Evolutionary conservation across 1,284 basidiomycete genomes (phyloP), one percentile per base, ranked within the genome.

Genomic region (Clitocybe nebularis): DNA sequence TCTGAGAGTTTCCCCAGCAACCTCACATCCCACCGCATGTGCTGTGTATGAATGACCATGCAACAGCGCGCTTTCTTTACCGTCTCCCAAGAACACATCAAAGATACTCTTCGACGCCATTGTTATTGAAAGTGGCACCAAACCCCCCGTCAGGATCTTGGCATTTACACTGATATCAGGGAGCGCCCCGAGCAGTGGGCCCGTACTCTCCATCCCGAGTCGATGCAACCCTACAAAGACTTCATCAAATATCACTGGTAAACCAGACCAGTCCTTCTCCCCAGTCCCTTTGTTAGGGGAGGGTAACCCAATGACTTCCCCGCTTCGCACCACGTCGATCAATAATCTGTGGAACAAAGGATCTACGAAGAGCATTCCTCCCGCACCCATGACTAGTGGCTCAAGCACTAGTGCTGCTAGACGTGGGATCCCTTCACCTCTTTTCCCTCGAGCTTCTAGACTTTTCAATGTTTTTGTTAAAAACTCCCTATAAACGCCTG

Each of bases 21-120:
- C 90, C 40, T 89, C 83, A 61, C 95, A 98, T 0, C 93, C 95
- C 26, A 95, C 73, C 0, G 93, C 80, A 57, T 95, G 89, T 3
- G 93, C 93, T 1, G 90, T 93, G 63, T 99, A 99, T 45, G 87
- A 92, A 62, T 99, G 95, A 0, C 95, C 95, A 51, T 99, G 95
- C 3, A 98, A 67, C 5, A 99, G 68, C 8, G 95, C 93, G 49
- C 91, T 81, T 13, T 77, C 77, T 62, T 98, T 98, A 32, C 73
- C 72, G 20, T 79, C 74, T 39, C 87, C 79, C 26, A 77, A 66
- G 66, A 98, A 98, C 1, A 86, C 81, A 20, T 76, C 61, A 67
- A 94, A 99, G 34, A 98, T 83, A 5, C 75, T 75, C 40, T 82
- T 69, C 0, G 81, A 81, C 1, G 95, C 86, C 17, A 99, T 75